Base-by-base conservation (phyloP, 1,284 basidiomycete genomes). In the Sporisorium scitamineum region DNA sequence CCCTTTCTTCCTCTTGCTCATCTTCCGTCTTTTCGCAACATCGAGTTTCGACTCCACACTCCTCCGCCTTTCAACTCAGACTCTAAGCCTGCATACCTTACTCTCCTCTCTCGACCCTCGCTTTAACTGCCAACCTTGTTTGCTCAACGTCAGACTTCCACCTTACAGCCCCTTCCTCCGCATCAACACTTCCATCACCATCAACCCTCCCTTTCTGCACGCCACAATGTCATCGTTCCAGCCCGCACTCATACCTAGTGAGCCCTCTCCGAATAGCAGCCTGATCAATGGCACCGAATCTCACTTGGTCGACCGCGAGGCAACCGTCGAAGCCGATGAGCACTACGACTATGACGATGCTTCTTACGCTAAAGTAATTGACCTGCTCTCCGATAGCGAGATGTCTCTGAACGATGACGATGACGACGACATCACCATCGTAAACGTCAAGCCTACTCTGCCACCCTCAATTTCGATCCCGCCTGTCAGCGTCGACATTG, bases 1-100 rank as follows among this genome's bases (percentile, higher is more conserved):
- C 48, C 24, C 31, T 32, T 44, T 44, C 22, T 37, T 27, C 51
- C 34, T 45, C 20, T 41, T 20, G 24, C 32, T 42, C 54, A 20
- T 31, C 24, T 14, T 26, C 18, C 37, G 37, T 18, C 37, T 26
- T 53, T 44, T 29, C 34, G 8, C 29, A 41, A 37, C 29, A 34
- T 39, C 64, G 53, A 55, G 8, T 10, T 20, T 52, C 57, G 53
- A 51, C 57, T 67, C 65, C 26, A 41, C 54, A 32, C 29, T 24
- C 14, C 16, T 32, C 41, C 26, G 13, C 34, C 34, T 14, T 45
- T 29, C 2, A 45, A 13, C 41, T 24, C 20, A 8, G n/a, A 34
- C n/a, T n/a, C 41, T 24, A 20, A 3, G 14, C 5, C 37, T 11
- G 14, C 37, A n/a, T 39, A 39, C 37, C 4, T n/a, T n/a, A n/a